Conservation (phyloP, 805 yeast species). For the Zygosaccharomyces gambellarensis region DNA sequence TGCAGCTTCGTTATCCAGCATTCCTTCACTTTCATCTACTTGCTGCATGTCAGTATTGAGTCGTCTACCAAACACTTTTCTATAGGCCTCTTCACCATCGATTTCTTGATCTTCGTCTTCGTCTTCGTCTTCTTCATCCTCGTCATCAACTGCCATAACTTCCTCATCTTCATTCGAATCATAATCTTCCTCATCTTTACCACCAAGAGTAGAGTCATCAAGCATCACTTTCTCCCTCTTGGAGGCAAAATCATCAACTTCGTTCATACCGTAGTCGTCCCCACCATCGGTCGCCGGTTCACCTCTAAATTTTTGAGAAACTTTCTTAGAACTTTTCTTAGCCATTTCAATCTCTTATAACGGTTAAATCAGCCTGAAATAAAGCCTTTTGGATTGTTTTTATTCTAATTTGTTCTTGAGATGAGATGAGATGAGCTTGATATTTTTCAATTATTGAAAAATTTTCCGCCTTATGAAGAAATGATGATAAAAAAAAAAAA, state of each 20-base stretch:
- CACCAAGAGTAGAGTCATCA: slow-evolving; percentile 50
- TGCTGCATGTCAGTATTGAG: slow-evolving; percentile 26
- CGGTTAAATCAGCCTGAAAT: slow-evolving; percentile 6
- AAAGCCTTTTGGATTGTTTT: neutral
- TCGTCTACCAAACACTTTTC: slow-evolving; percentile 35
- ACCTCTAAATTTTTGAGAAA: slow-evolving; percentile 19
- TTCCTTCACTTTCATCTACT: slow-evolving; percentile 30
- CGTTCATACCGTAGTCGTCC: slow-evolving; percentile 50
- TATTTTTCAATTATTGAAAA: slow-evolving; percentile 11
- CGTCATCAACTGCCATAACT: slow-evolving; percentile 46
- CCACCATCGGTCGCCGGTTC: slow-evolving; percentile 14
- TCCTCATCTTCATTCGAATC: slow-evolving; percentile 49
- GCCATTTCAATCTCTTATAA: slow-evolving; percentile 1
- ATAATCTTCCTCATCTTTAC: slow-evolving; percentile 37
- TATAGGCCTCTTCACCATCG: slow-evolving; percentile 37
- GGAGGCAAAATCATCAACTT: slow-evolving; percentile 63
- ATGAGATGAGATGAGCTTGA: slow-evolving; percentile 25
- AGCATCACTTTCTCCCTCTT: slow-evolving; percentile 53
- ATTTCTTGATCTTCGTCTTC: slow-evolving; percentile 35
- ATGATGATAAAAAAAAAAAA: slow-evolving; percentile 1
- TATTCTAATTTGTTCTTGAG: neutral
- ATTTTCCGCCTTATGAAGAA: slow-evolving; percentile 6
- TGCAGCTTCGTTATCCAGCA: slow-evolving; percentile 40
- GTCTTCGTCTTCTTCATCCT: slow-evolving; percentile 35
- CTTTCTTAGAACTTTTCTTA: slow-evolving; percentile 20